Evolutionary conservation across 2,329 filamentous ascomycete species (phyloP), one percentile per base, ranked within the genome.

Genomic region (Decorospora gaudefroyi): DNA sequence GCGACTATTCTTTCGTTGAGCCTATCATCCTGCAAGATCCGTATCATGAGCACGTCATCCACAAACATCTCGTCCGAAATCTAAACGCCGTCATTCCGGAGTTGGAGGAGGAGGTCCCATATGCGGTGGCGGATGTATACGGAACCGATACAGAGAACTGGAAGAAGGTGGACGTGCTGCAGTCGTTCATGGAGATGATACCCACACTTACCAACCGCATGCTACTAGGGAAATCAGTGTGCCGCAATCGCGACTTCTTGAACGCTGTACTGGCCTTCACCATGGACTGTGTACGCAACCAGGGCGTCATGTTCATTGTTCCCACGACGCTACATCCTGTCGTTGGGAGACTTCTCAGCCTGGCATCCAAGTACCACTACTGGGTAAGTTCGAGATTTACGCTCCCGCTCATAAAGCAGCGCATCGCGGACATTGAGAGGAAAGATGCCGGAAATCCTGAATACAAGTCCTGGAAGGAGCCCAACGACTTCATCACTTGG

Each of bases 401-500:
- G 4, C 44, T 76, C 4, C 78, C 80, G 0, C 33, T 78, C n/a
- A 77, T 84, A 43, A 56, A 70, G 19, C 59, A 77, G 53, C 76
- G 81, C 1, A 66, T 82, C 6, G 56, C 69, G 8, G 70, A 77
- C 35, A 74, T 82, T 58, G 55, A 61, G 17, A 72, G 68, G 37
- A 74, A 75, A 37, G 59, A 62, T 11, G 69, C 70, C 2, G 68
- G 65, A 0, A 73, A 78, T 18, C 62, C 73, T 1, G 69, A 64
- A 2, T 72, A 71, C 41, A 70, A 74, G 16, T 13, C 35, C 15
- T 76, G 72, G 67, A 54, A 65, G 3, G 72, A 76, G 5, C 77
- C 79, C 0, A 78, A 82, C 33, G 80, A 83, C 64, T 81, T 78
- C 53, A 66, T 83, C 18, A 81, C 76, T 4, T 84, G 81, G 81